Percentiles rank a stretch among this genome's conserved stretches.
Conservation (phyloP, 768 basidiomycete genomes). For the Tylopilus felleus region DNA sequence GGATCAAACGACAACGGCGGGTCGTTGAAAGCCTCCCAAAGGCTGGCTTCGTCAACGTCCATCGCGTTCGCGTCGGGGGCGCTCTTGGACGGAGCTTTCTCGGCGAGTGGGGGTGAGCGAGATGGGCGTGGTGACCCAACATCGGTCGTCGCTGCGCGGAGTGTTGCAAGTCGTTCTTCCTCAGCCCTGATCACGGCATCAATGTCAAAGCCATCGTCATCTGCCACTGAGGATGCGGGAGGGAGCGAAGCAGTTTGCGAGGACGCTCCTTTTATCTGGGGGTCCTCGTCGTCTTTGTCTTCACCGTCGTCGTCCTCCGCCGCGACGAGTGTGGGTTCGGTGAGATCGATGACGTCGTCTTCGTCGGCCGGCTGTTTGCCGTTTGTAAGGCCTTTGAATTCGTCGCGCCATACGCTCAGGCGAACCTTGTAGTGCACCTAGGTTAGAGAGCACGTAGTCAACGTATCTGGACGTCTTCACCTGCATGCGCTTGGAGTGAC, state of each 20-base stretch:
- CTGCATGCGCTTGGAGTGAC: constrained; percentile 81
- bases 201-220: constrained; percentile 49
- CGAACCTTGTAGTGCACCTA: constrained; percentile 46
- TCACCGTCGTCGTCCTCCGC: constrained; percentile 26
- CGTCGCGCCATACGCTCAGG: constrained; percentile 75
- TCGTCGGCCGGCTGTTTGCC: constrained; percentile 26
- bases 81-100: constrained; percentile 6
- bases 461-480: constrained; percentile 40
- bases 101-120: constrained; percentile 1
- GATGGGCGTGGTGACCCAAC: neutral
- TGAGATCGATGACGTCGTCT: constrained; percentile 30
- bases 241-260: constrained; percentile 40
- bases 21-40: constrained; percentile 32
- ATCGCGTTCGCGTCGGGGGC: constrained; percentile 11
- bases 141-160: constrained; percentile 13
- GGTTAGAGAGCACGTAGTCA: constrained; percentile 4
- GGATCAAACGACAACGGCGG: neutral
- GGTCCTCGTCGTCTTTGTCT: constrained; percentile 12
- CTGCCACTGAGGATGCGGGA: constrained; percentile 39
- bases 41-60: constrained; percentile 39
- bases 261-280: constrained; percentile 22
- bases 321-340: constrained; percentile 25
- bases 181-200: constrained; percentile 50
- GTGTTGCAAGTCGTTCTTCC: constrained; percentile 32
- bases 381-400: constrained; percentile 47